phyloP scores from a whole-genome alignment of 2,329 filamentous ascomycete species.

The Phoma sp. region DNA sequence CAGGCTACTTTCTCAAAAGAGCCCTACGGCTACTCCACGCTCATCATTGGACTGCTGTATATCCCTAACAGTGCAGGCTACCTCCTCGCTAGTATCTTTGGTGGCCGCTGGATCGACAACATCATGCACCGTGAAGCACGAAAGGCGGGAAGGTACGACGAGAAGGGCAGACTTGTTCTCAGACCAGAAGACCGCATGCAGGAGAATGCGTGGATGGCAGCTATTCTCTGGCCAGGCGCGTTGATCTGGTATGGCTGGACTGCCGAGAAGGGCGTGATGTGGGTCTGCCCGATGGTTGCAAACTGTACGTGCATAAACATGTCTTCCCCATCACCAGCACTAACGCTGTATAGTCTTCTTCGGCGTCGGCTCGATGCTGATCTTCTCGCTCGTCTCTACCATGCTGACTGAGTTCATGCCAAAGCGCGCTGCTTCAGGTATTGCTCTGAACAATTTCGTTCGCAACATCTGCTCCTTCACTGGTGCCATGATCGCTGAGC shows the following conservation, averaged over 20 bases:
- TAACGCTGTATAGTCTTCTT: conserved; percentile 41
- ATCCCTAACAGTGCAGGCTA: conserved; percentile 48
- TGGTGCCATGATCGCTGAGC: conserved; percentile 46
- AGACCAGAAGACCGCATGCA: conserved; percentile 49
- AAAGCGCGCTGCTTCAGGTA: conserved; percentile 41
- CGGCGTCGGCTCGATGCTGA: conserved; percentile 48
- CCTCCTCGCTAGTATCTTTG: conserved; percentile 42
- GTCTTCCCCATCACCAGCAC: not conserved
- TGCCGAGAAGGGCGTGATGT: conserved; percentile 38
- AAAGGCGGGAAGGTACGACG: conserved; percentile 46
- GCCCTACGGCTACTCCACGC: conserved; percentile 45
- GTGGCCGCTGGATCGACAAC: conserved; percentile 49
- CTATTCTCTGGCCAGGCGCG: conserved; percentile 43
- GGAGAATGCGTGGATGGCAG: conserved; percentile 50
- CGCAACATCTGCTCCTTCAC: conserved; percentile 47
- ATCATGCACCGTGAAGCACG: conserved; percentile 50
- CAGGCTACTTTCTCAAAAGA: conserved; percentile 41
- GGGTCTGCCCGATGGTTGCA: conserved; percentile 45
- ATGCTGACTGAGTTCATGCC: conserved; percentile 52
- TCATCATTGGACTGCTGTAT: conserved; percentile 48
- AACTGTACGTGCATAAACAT: conserved; percentile 28
- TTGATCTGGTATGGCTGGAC: conserved; percentile 49
- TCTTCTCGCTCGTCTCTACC: conserved; percentile 46
- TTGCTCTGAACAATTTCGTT: conserved; percentile 50
- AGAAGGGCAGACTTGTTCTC: conserved; percentile 43